Evolutionary conservation across 2,329 filamentous ascomycete species (phyloP).

Genomic region (Talaromyces verruculosus): DNA sequence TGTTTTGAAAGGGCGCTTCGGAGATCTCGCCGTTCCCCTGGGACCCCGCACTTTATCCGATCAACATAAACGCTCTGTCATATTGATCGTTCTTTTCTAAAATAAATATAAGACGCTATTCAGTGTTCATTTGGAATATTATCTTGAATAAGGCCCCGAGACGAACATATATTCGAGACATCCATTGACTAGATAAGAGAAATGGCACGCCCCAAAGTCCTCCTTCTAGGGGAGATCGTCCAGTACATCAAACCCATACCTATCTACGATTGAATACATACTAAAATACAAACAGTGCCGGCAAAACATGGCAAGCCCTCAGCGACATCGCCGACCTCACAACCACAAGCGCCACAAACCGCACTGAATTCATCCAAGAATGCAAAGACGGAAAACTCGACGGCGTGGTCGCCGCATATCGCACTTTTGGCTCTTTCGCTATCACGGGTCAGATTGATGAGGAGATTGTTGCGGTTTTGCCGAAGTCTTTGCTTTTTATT

Average conservation of each 20-base stretch:
- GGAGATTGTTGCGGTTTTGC: slow-evolving; percentile 61
- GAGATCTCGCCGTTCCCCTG: slow-evolving; percentile 8
- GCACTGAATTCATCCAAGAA: slow-evolving; percentile 68
- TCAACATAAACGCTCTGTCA: background rate
- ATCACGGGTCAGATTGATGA: slow-evolving; percentile 70
- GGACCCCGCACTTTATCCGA: background rate
- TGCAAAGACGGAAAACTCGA: slow-evolving; percentile 65
- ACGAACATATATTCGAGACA: background rate
- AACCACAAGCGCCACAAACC: slow-evolving; percentile 59
- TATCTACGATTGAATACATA: background rate
- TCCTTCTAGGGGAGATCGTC: slow-evolving; percentile 63
- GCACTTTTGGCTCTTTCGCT: slow-evolving; percentile 65
- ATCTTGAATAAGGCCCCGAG: background rate
- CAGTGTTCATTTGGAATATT: background rate
- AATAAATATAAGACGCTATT: background rate
- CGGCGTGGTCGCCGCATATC: slow-evolving; percentile 64
- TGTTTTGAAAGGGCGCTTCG: background rate
- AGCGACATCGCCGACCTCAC: slow-evolving; percentile 64
- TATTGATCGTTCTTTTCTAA: background rate
- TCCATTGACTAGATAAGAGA: background rate
- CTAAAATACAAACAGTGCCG: slow-evolving; percentile 47
- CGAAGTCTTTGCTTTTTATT: slow-evolving; percentile 40
- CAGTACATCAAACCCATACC: slow-evolving; percentile 53
- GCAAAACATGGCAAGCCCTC: slow-evolving; percentile 64
- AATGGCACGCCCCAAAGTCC: slow-evolving; percentile 56